These are phyloP conservation scores for Cytospora piceae DNA, from an alignment of 2,329 filamentous ascomycete genomes.

Conservation along the genomic window DNA sequence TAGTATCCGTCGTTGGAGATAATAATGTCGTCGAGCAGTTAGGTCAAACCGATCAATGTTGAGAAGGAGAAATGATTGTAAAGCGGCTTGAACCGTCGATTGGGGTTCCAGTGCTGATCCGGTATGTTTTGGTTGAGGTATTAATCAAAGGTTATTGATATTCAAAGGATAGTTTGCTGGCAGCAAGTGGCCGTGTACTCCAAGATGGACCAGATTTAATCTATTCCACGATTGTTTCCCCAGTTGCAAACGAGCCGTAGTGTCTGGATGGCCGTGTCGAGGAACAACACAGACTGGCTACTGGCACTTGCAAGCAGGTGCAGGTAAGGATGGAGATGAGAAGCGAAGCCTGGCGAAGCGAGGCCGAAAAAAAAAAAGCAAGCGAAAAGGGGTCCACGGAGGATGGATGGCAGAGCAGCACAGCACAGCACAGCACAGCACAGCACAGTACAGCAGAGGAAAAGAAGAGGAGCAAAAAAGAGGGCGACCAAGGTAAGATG, in stretches of 20 bases:
- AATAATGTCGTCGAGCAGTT: neutral
- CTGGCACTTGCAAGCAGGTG: constrained; percentile 28
- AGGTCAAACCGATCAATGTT: neutral
- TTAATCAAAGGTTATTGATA: constrained; percentile 2
- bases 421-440: neutral
- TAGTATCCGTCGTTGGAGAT: neutral
- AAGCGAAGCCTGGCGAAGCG: neutral
- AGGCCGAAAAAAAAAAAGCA: constrained; percentile 9
- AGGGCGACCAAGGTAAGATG: neutral
- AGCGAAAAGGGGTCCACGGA: constrained; percentile 4
- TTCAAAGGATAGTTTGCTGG: neutral
- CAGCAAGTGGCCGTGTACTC: constrained; percentile 12
- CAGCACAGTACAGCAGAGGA: neutral
- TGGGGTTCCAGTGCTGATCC: neutral
- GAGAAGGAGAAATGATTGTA: neutral
- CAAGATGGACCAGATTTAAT: constrained; percentile 19
- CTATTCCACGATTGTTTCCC: constrained; percentile 26
- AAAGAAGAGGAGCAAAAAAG: constrained; percentile 18
- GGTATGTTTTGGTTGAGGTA: neutral
- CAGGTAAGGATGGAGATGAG: constrained; percentile 18
- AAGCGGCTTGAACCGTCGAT: neutral
- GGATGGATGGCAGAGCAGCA: neutral
- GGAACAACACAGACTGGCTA: constrained; percentile 8
- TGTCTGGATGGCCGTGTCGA: constrained; percentile 1
- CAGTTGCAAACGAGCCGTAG: constrained; percentile 21